Percentiles rank a stretch among this genome's conserved stretches.
phyloP scores from a whole-genome alignment of 306 rosid species.

The Astragalus membranaceus region DNA sequence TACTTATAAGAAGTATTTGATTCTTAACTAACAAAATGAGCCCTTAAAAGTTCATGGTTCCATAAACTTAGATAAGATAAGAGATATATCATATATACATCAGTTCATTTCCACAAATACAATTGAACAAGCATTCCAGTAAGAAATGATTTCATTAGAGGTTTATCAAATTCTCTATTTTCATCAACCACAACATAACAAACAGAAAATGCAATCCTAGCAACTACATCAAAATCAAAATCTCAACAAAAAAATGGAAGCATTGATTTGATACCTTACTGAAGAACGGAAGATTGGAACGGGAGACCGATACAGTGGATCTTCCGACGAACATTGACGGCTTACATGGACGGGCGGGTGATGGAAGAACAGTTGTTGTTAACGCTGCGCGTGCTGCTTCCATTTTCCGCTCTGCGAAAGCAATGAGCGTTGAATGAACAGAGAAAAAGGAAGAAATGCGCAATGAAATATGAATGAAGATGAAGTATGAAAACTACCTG shows the following conservation, averaged over 20 bases:
- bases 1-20: not conserved
- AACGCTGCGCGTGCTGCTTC: constrained; percentile 37
- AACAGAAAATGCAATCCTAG: not conserved
- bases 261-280: constrained; percentile 36
- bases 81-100: too few relatives aligned
- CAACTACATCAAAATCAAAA: not conserved
- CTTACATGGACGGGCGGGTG: constrained; percentile 24
- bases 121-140: not conserved
- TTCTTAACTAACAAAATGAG: too few relatives aligned
- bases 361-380: constrained; percentile 28
- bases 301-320: constrained; percentile 30
- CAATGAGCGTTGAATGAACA: not conserved
- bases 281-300: constrained; percentile 30
- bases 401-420: constrained; percentile 39
- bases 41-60: not conserved
- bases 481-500: not conserved
- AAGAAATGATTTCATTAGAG: not conserved
- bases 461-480: not conserved
- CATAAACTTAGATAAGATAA: too few relatives aligned
- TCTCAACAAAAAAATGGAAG: not conserved
- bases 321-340: constrained; percentile 25
- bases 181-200: not conserved
- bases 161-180: not conserved
- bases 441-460: not conserved
- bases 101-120: not conserved